Evolutionary conservation across 2,329 filamentous ascomycete species (phyloP).

Genomic region (Sporothrix globosa): DNA sequence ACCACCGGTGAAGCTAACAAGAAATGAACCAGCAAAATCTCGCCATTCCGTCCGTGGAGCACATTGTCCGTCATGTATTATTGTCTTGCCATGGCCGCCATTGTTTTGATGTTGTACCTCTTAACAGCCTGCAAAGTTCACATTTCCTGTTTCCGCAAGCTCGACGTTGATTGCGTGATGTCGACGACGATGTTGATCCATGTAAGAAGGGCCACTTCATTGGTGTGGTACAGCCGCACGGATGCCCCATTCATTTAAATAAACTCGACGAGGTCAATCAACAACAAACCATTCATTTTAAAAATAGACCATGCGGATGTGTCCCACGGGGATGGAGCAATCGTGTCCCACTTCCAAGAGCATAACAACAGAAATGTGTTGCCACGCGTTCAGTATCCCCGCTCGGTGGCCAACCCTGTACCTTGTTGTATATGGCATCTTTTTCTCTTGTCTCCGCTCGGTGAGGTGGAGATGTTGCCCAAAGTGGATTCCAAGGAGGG

Average conservation of each 20-base stretch:
- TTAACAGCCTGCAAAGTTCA: neutral
- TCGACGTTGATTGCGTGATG: conserved; percentile 14
- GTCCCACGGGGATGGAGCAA: neutral
- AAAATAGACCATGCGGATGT: neutral
- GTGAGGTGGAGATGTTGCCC: neutral
- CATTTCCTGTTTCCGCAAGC: neutral
- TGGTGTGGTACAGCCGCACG: neutral
- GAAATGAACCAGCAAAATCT: neutral
- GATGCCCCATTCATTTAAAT: conserved; percentile 2
- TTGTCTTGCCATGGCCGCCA: too few species aligned
- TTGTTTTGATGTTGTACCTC: neutral
- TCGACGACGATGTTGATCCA: neutral
- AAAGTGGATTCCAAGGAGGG: conserved; percentile 1
- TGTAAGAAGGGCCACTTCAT: too few species aligned
- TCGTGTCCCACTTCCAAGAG: neutral
- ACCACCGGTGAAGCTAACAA: neutral
- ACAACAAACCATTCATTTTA: neutral
- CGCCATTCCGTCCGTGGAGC: neutral
- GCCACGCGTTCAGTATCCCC: conserved; percentile 16
- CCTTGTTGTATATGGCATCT: neutral
- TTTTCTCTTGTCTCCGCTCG: neutral
- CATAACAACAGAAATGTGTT: neutral
- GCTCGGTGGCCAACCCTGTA: neutral
- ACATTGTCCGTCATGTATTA: neutral
- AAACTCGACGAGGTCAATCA: neutral